Percentiles rank a stretch among this genome's conserved stretches.
Evolutionary conservation across 2,329 filamentous ascomycete genomes (phyloP).

Genomic region (Keithomyces neogunnii): DNA sequence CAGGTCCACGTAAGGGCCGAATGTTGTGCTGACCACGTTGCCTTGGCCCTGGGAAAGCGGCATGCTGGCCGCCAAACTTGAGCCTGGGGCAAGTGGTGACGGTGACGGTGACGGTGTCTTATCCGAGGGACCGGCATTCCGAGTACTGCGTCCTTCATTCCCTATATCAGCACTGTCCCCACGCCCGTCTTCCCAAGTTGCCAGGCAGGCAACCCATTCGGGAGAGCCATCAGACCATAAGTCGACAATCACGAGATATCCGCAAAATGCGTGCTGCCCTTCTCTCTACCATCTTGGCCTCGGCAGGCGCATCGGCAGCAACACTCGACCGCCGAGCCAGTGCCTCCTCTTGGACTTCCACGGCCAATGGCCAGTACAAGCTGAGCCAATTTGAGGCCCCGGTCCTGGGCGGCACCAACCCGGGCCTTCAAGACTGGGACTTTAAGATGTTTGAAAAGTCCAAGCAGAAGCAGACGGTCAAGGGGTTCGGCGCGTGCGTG

Average conservation of each 20-base stretch:
- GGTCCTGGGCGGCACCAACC: constrained; percentile 22
- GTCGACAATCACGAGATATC: neutral
- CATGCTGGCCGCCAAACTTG: no score
- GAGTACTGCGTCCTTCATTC: no score
- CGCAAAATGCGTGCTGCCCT: neutral
- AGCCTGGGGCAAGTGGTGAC: no score
- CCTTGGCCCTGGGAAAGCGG: neutral
- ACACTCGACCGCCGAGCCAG: constrained; percentile 1
- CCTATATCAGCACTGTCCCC: no score
- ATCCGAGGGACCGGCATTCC: no score
- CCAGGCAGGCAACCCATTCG: no score
- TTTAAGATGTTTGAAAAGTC: constrained; percentile 30
- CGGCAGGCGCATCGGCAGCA: constrained; percentile 3
- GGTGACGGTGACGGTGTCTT: no score
- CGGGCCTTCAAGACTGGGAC: constrained; percentile 26
- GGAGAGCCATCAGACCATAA: no score
- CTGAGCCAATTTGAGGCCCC: constrained; percentile 24
- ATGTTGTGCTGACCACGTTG: neutral
- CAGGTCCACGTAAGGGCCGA: neutral
- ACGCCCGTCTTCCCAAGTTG: no score
- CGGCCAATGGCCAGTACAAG: constrained; percentile 27
- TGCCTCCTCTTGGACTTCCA: constrained; percentile 19
- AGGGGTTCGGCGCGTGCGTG: constrained; percentile 32
- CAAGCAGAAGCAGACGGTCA: constrained; percentile 27
- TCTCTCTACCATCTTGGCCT: constrained; percentile 2